A percentile compares a stretch with the other conserved stretches of the same genome.
Conservation (phyloP, 1,139 yeast genomes). For the Diutina mesorugosa region DNA sequence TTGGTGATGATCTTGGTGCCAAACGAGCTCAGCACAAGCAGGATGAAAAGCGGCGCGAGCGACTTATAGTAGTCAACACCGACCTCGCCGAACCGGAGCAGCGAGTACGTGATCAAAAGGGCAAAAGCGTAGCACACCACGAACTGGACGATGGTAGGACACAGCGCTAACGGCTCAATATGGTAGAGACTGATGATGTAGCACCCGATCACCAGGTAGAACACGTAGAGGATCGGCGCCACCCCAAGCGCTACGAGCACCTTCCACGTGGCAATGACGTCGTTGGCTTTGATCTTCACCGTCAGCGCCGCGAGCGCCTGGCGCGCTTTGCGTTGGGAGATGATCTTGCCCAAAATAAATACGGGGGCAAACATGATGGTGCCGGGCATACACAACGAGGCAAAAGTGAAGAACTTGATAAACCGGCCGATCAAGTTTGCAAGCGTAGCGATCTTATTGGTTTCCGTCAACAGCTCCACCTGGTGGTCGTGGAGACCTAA, state of each 20-base stretch:
- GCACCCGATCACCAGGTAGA: conserved; percentile 21
- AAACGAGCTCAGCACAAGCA: conserved; percentile 29
- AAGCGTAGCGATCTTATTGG: conserved; percentile 16
- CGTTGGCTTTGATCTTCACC: conserved; percentile 32
- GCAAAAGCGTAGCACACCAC: conserved; percentile 24
- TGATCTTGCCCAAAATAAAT: conserved; percentile 22
- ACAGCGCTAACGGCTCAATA: conserved; percentile 7
- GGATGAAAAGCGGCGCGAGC: conserved; percentile 23
- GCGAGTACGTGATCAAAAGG: conserved; percentile 28
- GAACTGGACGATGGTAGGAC: conserved; percentile 12
- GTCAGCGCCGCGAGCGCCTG: conserved; percentile 29
- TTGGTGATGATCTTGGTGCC: conserved; percentile 28
- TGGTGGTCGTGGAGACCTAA: conserved; percentile 33
- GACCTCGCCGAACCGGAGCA: conserved; percentile 30
- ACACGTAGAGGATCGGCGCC: conserved; percentile 29
- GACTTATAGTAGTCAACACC: conserved; percentile 29
- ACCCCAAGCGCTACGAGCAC: conserved; percentile 30
- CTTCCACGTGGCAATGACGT: conserved; percentile 36
- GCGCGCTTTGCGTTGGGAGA: conserved; percentile 24
- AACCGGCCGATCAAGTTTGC: conserved; percentile 17
- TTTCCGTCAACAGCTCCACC: conserved; percentile 20
- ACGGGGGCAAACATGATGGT: conserved; percentile 32
- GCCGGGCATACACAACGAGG: conserved; percentile 29
- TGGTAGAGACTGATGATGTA: background rate
- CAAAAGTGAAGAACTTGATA: conserved; percentile 19